Evolutionary conservation across 139 green algal species (phyloP), one percentile per base, ranked within the genome.

Genomic region (Closterium sp.): DNA sequence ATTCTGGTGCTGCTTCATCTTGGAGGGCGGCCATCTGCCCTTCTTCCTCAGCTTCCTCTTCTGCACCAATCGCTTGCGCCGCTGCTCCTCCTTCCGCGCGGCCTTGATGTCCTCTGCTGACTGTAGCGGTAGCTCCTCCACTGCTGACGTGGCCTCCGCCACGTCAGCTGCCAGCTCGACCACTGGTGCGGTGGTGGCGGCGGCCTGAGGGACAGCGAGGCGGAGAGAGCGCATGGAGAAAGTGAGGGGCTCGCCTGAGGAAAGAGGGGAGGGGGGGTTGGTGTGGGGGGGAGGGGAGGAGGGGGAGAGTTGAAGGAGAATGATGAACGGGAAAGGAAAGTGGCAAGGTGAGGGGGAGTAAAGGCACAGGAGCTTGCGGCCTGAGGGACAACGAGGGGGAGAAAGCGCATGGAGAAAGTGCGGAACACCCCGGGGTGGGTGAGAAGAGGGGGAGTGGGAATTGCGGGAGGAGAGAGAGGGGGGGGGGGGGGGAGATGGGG

Each of bases 21-120:
- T 92, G 24, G 89, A 92, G 32, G 89, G 89, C 24, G 89, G 89
- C 89, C 89, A 92, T 21, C 32, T 32, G 17, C 89, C 89, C 45
- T 92, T 92, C 89, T 92, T 92, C 42, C 89, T 30, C 89, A 92
- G 73, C 19, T 34, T 29, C 32, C 89, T 79, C 70, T 92, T 92
- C 42, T 89, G 34, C 89, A 92, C 31, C 27, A 92, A 38, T 21
- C 89, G 24, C 86, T 92, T 92, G 24, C 89, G 31, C 28, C 89
- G 31, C 34, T 87, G 79, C 34, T 87, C 32, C 31, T 88, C 34
- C 89, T 92, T 92, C 89, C 31, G 89, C 24, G 50, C 38, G n/a
- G 42, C 24, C 42, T 92, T 92, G 27, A 29, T 87, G 45, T 92
- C 89, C n/a, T 31, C 62, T 24, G 70, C 45, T 27, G 89, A 92